These are phyloP conservation scores for Aspergillus aculeatus DNA, from an alignment of 2,329 filamentous ascomycete genomes.

Conservation along the genomic window DNA sequence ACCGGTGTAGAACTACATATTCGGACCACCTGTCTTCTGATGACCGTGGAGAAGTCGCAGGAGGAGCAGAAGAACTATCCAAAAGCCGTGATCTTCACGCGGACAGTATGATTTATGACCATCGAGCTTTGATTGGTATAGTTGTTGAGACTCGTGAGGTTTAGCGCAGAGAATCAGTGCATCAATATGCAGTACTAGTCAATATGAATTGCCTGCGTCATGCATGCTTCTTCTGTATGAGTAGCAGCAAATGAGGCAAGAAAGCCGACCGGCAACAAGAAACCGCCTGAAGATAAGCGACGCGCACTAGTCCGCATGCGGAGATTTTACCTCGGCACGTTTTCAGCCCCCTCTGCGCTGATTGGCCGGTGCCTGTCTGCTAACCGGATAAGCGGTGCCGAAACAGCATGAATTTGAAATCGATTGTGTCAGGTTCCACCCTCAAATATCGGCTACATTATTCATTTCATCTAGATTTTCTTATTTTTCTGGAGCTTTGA, in stretches of 20 bases:
- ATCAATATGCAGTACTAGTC: background rate
- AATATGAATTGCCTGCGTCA: no score
- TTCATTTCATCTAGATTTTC: background rate
- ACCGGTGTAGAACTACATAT: constrained; percentile 61
- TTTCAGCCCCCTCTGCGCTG: background rate
- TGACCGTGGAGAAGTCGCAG: constrained; percentile 65
- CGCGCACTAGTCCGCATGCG: background rate
- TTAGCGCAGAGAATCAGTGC: background rate
- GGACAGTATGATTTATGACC: background rate
- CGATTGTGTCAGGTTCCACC: background rate
- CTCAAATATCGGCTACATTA: background rate
- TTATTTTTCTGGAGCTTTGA: background rate
- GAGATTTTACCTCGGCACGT: background rate
- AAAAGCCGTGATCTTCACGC: constrained; percentile 57
- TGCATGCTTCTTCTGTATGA: no score
- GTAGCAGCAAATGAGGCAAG: background rate
- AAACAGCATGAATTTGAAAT: background rate
- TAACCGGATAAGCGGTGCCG: background rate
- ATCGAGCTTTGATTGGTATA: background rate
- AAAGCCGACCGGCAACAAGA: background rate
- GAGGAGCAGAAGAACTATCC: constrained; percentile 59
- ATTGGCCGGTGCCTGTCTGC: background rate
- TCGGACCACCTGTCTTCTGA: constrained; percentile 61
- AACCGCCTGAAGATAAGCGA: background rate
- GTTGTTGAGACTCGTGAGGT: background rate